phyloP scores from a whole-genome alignment of 805 yeast genomes.

The Spathaspora girioi region DNA sequence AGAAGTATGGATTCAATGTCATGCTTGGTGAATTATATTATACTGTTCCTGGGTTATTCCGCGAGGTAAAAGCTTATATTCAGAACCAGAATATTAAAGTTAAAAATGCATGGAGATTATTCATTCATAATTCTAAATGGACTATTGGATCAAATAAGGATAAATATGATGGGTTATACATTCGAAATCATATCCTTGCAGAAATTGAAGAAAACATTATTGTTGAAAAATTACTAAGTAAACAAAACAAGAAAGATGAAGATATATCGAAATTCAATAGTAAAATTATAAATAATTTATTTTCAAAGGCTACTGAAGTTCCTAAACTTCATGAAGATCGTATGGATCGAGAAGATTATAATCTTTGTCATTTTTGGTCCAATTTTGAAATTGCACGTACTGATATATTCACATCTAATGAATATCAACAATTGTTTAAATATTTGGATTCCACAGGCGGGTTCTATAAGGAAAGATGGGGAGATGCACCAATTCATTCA shows the following conservation, averaged over 20 bases:
- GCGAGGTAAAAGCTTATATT: slow-evolving; percentile 66
- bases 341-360: slow-evolving; percentile 66
- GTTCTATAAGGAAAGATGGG: slow-evolving; percentile 92
- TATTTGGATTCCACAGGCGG: slow-evolving; percentile 74
- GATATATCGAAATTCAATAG: slow-evolving; percentile 21
- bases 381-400: slow-evolving; percentile 89
- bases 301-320: slow-evolving; percentile 31
- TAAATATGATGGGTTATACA: slow-evolving; percentile 19
- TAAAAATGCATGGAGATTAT: slow-evolving; percentile 68
- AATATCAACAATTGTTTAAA: slow-evolving; percentile 65
- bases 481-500: slow-evolving; percentile 94
- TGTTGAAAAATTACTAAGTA: slow-evolving; percentile 18
- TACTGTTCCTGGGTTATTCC: slow-evolving; percentile 79
- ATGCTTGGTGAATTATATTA: slow-evolving; percentile 72
- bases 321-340: slow-evolving; percentile 46
- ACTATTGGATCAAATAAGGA: slow-evolving; percentile 18
- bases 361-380: slow-evolving; percentile 87
- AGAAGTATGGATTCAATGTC: slow-evolving; percentile 83
- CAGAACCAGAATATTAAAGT: slow-evolving; percentile 41
- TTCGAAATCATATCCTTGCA: slow-evolving; percentile 16
- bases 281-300: slow-evolving; percentile 32
- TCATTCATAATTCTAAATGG: slow-evolving; percentile 36
- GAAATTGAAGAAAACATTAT: slow-evolving; percentile 26
- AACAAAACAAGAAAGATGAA: slow-evolving; percentile 19
- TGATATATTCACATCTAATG: slow-evolving; percentile 63